phyloP scores from a whole-genome alignment of 257 asterid genomes.

The Ajuga chamaepitys region DNA sequence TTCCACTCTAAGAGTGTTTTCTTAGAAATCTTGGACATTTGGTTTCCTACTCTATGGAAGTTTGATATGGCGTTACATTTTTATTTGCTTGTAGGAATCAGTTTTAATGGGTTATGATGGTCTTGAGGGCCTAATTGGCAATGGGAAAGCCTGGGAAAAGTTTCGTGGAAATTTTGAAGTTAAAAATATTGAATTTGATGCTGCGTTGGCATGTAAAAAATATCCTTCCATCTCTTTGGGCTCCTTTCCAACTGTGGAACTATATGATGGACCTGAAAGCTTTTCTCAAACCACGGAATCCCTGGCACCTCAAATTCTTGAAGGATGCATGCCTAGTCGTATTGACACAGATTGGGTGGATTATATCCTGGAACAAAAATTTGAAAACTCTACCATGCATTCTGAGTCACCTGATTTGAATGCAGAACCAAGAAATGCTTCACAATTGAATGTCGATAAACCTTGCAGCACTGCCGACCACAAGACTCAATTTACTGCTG shows the following conservation, averaged over 20 bases:
- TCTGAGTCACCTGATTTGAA: slow-evolving; percentile 28
- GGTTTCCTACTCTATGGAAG: background rate
- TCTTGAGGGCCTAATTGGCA: slow-evolving; percentile 48
- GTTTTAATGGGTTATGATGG: slow-evolving; percentile 54
- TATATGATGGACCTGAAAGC: slow-evolving; percentile 52
- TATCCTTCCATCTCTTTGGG: slow-evolving; percentile 76
- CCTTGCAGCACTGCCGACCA: slow-evolving; percentile 25
- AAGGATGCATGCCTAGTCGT: slow-evolving; percentile 42
- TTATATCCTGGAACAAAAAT: slow-evolving; percentile 28
- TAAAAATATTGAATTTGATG: slow-evolving; percentile 42
- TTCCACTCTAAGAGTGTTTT: background rate
- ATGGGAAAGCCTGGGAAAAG: slow-evolving; percentile 32
- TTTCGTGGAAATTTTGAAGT: slow-evolving; percentile 26
- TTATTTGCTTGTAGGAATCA: slow-evolving; percentile 53
- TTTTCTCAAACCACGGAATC: slow-evolving; percentile 35
- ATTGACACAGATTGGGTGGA: slow-evolving; percentile 44
- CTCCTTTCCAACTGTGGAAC: slow-evolving; percentile 52
- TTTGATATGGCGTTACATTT: slow-evolving; percentile 13
- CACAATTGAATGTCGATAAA: slow-evolving; percentile 25
- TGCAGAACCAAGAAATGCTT: slow-evolving; percentile 27
- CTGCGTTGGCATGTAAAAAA: slow-evolving; percentile 51
- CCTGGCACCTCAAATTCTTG: slow-evolving; percentile 43
- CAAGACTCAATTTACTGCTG: slow-evolving; percentile 27
- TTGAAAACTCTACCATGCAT: slow-evolving; percentile 18
- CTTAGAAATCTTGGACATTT: background rate